Percentiles rank a stretch among this genome's conserved stretches.
phyloP scores from a whole-genome alignment of 192 early-diverging fungal species.

The Backusella sp. region DNA sequence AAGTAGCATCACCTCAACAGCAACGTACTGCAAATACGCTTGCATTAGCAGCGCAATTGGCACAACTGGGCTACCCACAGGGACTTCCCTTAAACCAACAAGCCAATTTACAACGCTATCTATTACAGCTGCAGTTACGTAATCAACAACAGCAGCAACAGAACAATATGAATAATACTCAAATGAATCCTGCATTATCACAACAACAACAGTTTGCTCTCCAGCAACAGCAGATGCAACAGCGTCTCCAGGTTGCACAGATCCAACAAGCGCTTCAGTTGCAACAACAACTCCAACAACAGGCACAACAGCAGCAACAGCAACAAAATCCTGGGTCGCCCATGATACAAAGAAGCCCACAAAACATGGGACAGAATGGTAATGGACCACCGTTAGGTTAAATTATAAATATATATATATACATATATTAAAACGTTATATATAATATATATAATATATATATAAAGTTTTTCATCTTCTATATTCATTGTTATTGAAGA shows the following conservation, averaged over 20 bases:
- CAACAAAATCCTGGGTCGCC: constrained; percentile 16
- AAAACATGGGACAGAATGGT: constrained; percentile 19
- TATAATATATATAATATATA: too few species aligned
- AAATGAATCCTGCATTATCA: constrained; percentile 5
- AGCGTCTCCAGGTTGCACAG: constrained; percentile 12
- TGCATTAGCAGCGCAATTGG: constrained; percentile 31
- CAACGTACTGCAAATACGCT: constrained; percentile 18
- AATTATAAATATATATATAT: background rate
- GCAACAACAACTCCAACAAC: constrained; percentile 30
- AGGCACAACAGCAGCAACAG: constrained; percentile 20
- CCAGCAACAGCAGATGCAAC: constrained; percentile 19
- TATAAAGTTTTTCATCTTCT: background rate
- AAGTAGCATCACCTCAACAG: constrained; percentile 10
- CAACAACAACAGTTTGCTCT: constrained; percentile 11
- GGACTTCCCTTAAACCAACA: constrained; percentile 19
- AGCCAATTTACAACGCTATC: constrained; percentile 34
- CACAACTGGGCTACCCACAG: constrained; percentile 31
- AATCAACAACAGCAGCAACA: constrained; percentile 18
- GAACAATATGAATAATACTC: background rate
- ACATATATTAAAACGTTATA: background rate
- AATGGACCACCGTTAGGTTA: background rate
- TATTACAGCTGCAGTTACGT: constrained; percentile 34
- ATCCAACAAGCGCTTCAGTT: constrained; percentile 30
- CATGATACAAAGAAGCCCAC: constrained; percentile 18
- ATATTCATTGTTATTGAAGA: background rate